Conservation (phyloP, 345 rosid species). For the Gossypium bickii region DNA sequence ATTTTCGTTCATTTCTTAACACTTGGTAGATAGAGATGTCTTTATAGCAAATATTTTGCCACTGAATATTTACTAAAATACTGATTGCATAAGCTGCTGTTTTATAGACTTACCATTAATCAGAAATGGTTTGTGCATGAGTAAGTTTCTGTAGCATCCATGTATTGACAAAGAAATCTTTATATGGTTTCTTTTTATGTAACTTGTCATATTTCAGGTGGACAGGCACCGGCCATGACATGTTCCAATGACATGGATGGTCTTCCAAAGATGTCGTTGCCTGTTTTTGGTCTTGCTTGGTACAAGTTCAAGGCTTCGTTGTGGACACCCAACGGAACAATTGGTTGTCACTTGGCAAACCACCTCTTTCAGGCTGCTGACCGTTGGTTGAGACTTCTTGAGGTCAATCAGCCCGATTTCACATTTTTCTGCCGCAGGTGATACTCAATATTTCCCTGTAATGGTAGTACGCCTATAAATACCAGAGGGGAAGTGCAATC, state of each 20-base stretch:
- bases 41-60: background rate
- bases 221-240: constrained; percentile 24
- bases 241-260: constrained; percentile 30
- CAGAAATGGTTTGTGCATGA: background rate
- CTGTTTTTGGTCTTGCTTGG: constrained; percentile 74
- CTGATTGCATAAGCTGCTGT: background rate
- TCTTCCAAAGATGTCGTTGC: constrained; percentile 43
- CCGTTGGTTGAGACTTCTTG: constrained; percentile 47
- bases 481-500: background rate
- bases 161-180: background rate
- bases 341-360: constrained; percentile 40
- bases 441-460: constrained; percentile 10
- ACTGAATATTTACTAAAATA: background rate
- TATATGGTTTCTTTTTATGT: background rate
- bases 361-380: constrained; percentile 60
- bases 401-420: constrained; percentile 85
- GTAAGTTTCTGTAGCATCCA: background rate
- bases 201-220: constrained; percentile 26
- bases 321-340: constrained; percentile 62
- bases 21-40: background rate
- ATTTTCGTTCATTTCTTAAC: background rate
- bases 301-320: constrained; percentile 77
- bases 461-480: constrained; percentile 11
- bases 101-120: background rate
- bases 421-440: constrained; percentile 50